Evolutionary conservation across 2,329 filamentous ascomycete species (phyloP), one percentile per base, ranked within the genome.

Genomic region (Xylaria sp.): DNA sequence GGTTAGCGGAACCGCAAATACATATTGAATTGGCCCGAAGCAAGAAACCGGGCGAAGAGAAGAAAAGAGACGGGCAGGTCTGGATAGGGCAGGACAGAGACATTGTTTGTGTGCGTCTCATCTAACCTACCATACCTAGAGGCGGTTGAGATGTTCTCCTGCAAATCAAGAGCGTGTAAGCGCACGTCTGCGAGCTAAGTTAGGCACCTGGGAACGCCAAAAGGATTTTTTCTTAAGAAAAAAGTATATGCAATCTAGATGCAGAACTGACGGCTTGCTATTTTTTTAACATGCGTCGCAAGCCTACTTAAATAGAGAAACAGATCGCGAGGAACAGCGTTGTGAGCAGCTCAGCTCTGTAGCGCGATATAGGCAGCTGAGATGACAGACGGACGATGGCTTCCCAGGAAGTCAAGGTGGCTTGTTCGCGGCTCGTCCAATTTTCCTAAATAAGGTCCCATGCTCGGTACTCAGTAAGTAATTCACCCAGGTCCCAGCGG

Each of bases 401-500:
- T 60, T 37, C 33, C 43, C 4, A 49, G 25, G 19, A 25, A 53
- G 51, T 31, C 50, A 60, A 66, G 64, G 64, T 66, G 64, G 64
- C 64, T 66, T 67, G 64, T 66, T 60, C 64, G 64, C 52, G 52
- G 47, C 45, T 52, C 35, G 21, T 58, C 37, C 50, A 57, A 42
- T 51, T 64, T 64, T 58, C 58, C 45, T 4, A 31, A 28, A 15
- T 14, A 33, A 57, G 46, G 25, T 63, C 56, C 51, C 38, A 31
- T 56, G 17, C n/a, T 46, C 25, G 25, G n/a, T 19, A 43, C 19
- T 40, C 21, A 21, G 25, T 42, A 37, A 14, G 11, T 17, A 28
- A 8, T 12, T 11, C n/a, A n/a, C 40, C 40, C 7, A n/a, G 12
- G 9, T 49, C 45, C 23, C 31, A 35, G 62, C 54, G 62, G 62